phyloP scores from a whole-genome alignment of 768 basidiomycete genomes.

The Clathrus columnatus region DNA sequence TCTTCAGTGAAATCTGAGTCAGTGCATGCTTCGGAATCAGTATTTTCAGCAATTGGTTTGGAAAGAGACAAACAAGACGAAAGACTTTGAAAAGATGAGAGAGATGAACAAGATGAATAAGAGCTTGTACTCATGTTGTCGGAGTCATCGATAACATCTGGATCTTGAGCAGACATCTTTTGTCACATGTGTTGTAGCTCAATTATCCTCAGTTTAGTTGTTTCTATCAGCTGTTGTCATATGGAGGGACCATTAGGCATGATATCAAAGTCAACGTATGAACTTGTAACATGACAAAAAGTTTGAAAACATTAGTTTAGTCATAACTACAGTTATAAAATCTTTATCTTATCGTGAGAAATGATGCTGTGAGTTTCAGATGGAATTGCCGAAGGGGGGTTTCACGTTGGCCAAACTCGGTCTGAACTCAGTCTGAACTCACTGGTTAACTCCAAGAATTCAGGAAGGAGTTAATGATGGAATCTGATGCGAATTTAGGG shows the following conservation, averaged over 20 bases:
- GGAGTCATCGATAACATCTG: not conserved
- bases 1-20: not conserved
- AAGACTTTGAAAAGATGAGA: not conserved
- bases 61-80: not conserved
- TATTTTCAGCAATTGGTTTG: slow-evolving; percentile 7
- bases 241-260: not conserved
- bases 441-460: not conserved
- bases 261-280: not conserved
- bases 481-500: not conserved
- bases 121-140: not conserved
- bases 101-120: not conserved
- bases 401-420: not conserved
- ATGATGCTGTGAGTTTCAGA: not conserved
- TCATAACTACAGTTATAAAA: not conserved
- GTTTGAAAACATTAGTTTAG: not conserved
- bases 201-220: not conserved
- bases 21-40: slow-evolving; percentile 2
- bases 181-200: not conserved
- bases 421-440: not conserved
- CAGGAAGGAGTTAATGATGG: not conserved
- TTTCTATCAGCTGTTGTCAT: not conserved
- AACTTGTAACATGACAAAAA: not conserved
- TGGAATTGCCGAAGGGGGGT: not conserved
- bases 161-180: not conserved
- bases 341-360: not conserved